Conservation (phyloP, 1,284 basidiomycete genomes). For the Tremellales sp. region DNA sequence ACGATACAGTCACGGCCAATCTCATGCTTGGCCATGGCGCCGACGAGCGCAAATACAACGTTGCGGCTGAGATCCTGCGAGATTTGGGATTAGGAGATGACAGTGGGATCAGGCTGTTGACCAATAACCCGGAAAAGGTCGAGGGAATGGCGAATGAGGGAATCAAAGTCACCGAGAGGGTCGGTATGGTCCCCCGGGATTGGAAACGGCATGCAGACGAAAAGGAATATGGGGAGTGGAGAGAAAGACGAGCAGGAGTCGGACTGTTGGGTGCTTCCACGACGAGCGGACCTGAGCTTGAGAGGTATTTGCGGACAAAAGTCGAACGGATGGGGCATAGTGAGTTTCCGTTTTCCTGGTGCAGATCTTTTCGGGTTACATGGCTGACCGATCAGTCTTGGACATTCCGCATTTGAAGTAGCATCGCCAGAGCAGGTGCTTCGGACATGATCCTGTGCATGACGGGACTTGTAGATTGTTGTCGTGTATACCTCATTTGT, state of each 20-base stretch:
- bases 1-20: slow-evolving; percentile 97
- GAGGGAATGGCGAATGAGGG: slow-evolving; percentile 80
- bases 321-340: slow-evolving; percentile 93
- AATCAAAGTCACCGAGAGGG: slow-evolving; percentile 73
- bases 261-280: slow-evolving; percentile 79
- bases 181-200: slow-evolving; percentile 89
- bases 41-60: slow-evolving; percentile 88
- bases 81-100: slow-evolving; percentile 70
- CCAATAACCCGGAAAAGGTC: slow-evolving; percentile 98
- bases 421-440: too few relatives aligned
- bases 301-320: slow-evolving; percentile 94
- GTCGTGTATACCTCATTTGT: too few relatives aligned
- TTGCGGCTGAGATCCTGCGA: slow-evolving; percentile 82
- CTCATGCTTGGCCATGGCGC: slow-evolving; percentile 90
- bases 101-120: slow-evolving; percentile 71
- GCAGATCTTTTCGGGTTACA: neutral
- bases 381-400: slow-evolving; percentile 18
- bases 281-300: slow-evolving; percentile 79
- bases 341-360: slow-evolving; percentile 26
- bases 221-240: slow-evolving; percentile 48
- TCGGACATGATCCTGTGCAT: too few relatives aligned
- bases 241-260: slow-evolving; percentile 60
- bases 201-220: slow-evolving; percentile 58
- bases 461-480: too few relatives aligned
- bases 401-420: slow-evolving; percentile 21